phyloP scores from a whole-genome alignment of 2,329 filamentous ascomycete genomes.

The Penicillium sp. region DNA sequence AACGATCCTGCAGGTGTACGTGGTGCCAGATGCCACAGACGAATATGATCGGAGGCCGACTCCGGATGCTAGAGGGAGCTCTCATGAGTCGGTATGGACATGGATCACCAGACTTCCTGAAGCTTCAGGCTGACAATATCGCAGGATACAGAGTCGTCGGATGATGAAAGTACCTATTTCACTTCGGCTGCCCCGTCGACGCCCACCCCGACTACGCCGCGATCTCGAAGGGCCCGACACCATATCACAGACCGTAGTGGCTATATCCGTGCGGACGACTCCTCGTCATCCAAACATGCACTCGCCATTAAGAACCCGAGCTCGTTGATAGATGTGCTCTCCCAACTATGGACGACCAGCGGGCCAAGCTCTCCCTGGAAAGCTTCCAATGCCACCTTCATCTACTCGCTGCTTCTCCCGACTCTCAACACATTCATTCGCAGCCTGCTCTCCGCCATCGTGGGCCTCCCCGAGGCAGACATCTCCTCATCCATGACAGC shows the following conservation, averaged over 20 bases:
- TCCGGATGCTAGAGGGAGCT: slow-evolving; percentile 24
- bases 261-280: slow-evolving; percentile 39
- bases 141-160: slow-evolving; percentile 47
- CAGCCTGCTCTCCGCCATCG: slow-evolving; percentile 80
- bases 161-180: slow-evolving; percentile 82
- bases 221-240: slow-evolving; percentile 35
- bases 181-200: slow-evolving; percentile 54
- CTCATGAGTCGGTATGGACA: slow-evolving; percentile 32
- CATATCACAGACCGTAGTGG: slow-evolving; percentile 45
- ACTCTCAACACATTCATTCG: slow-evolving; percentile 88
- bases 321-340: slow-evolving; percentile 79
- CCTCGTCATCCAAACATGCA: slow-evolving; percentile 50
- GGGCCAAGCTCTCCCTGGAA: slow-evolving; percentile 94
- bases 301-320: slow-evolving; percentile 68
- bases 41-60: slow-evolving; percentile 27
- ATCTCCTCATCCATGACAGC: slow-evolving; percentile 51
- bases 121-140: slow-evolving; percentile 6
- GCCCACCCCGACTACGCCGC: slow-evolving; percentile 40
- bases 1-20: slow-evolving; percentile 75
- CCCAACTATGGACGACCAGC: slow-evolving; percentile 82
- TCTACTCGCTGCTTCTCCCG: slow-evolving; percentile 81
- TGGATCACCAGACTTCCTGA: too few species aligned
- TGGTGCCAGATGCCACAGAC: slow-evolving; percentile 41
- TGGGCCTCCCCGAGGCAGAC: slow-evolving; percentile 79
- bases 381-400: slow-evolving; percentile 81